Evolutionary conservation across 2,329 filamentous ascomycete genomes (phyloP).

Genomic region (Lasiodiplodia theobromae): DNA sequence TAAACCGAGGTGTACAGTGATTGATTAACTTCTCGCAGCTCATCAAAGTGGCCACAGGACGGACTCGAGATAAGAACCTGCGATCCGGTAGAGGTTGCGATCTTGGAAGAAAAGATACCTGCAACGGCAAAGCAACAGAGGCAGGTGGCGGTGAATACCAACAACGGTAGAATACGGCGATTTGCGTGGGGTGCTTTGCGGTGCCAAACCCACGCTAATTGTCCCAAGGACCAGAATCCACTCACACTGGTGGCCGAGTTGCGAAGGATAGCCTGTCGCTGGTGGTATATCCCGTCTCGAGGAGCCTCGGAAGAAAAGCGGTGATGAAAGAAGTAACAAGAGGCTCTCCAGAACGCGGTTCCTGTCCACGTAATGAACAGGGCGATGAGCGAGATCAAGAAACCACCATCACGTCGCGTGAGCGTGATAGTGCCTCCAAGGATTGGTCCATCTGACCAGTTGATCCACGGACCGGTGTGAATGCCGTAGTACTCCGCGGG

Average conservation of each 20-base stretch:
- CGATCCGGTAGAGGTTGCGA: constrained; percentile 12
- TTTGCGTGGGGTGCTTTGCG: background rate
- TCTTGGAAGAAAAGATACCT: constrained; percentile 29
- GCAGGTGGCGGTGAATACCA: background rate
- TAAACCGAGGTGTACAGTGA: background rate
- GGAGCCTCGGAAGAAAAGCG: constrained; percentile 31
- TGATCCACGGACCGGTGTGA: constrained; percentile 43
- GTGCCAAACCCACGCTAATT: background rate
- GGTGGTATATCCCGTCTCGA: constrained; percentile 39
- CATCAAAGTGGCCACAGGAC: background rate
- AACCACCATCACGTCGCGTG: constrained; percentile 36
- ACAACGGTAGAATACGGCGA: background rate
- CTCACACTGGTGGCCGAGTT: constrained; percentile 16
- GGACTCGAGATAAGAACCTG: constrained; percentile 23
- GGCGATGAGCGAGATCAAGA: constrained; percentile 46
- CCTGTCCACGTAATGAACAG: constrained; percentile 41
- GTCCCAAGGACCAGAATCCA: background rate
- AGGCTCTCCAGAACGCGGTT: constrained; percentile 34
- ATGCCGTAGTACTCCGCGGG: constrained; percentile 27
- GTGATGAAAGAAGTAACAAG: constrained; percentile 35
- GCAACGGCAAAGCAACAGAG: constrained; percentile 22
- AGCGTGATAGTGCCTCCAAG: constrained; percentile 36
- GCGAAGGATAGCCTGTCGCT: constrained; percentile 26
- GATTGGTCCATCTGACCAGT: constrained; percentile 43
- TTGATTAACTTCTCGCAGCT: background rate